Conservation (phyloP, 2,329 filamentous ascomycete genomes). For the Elsinoe necatrix region DNA sequence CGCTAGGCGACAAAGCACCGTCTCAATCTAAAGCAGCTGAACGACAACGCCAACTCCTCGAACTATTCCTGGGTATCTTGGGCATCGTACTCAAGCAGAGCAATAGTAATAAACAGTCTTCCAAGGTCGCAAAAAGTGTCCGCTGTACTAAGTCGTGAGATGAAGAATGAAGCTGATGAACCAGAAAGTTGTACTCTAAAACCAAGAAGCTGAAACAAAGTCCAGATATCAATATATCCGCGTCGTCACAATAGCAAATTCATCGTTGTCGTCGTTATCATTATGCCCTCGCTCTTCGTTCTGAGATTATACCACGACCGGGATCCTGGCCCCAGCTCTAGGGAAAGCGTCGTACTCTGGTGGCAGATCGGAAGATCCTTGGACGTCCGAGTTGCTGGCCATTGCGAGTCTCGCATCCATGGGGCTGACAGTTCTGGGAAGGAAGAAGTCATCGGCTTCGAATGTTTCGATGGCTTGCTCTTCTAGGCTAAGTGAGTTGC, state of each 20-base stretch:
- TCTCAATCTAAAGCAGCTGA: background rate
- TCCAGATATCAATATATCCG: background rate
- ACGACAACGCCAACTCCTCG: background rate
- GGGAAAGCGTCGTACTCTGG: slow-evolving; percentile 15
- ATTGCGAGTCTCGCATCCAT: slow-evolving; percentile 23
- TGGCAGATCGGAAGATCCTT: slow-evolving; percentile 3
- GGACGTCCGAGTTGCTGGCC: slow-evolving; percentile 20
- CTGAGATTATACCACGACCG: background rate
- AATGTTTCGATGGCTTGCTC: slow-evolving; percentile 25
- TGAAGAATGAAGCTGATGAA: background rate
- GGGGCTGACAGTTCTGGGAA: slow-evolving; percentile 29
- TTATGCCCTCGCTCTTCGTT: background rate
- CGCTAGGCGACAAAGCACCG: background rate
- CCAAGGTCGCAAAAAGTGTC: background rate
- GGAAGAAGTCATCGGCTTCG: slow-evolving; percentile 27
- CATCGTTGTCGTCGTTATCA: background rate
- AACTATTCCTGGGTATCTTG: slow-evolving; percentile 1
- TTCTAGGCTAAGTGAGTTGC: slow-evolving; percentile 19
- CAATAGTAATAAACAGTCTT: background rate
- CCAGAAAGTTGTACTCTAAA: background rate
- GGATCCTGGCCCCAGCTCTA: background rate
- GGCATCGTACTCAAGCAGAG: background rate
- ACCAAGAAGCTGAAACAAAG: background rate
- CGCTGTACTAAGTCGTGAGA: background rate
- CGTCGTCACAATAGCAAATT: slow-evolving; percentile 4